phyloP scores from a whole-genome alignment of 345 rosid species.

The Turnera subulata region DNA sequence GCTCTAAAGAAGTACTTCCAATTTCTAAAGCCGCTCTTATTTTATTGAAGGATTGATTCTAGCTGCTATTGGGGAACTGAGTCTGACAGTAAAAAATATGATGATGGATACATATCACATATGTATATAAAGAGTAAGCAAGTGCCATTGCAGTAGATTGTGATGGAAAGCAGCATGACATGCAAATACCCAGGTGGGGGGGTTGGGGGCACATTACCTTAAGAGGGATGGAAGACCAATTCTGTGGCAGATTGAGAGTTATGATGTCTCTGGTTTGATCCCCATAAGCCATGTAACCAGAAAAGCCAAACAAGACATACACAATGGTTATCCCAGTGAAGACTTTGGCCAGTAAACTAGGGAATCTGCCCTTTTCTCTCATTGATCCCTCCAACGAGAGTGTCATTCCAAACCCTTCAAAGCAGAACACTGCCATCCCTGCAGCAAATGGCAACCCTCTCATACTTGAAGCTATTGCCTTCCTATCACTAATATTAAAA shows the following conservation, averaged over 20 bases:
- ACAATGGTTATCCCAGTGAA: slow-evolving; percentile 60
- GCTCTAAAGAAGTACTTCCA: slow-evolving; percentile 8
- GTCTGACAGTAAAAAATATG: too few relatives aligned
- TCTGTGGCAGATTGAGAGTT: slow-evolving; percentile 70
- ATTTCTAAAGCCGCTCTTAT: slow-evolving; percentile 3
- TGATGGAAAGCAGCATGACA: too few relatives aligned
- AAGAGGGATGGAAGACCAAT: slow-evolving; percentile 68
- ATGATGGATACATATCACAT: too few relatives aligned
- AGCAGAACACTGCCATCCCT: slow-evolving; percentile 92
- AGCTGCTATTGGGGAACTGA: too few relatives aligned
- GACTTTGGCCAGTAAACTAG: slow-evolving; percentile 54
- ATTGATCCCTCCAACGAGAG: slow-evolving; percentile 75
- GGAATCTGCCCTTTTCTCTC: slow-evolving; percentile 60
- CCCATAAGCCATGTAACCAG: slow-evolving; percentile 89
- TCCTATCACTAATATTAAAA: slow-evolving; percentile 65
- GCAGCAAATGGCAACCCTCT: slow-evolving; percentile 82
- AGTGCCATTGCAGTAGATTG: neutral
- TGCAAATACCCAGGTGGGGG: neutral
- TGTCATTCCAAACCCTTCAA: slow-evolving; percentile 95
- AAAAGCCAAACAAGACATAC: slow-evolving; percentile 65
- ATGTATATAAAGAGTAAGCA: too few relatives aligned
- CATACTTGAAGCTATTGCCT: slow-evolving; percentile 49
- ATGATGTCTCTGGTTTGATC: slow-evolving; percentile 74
- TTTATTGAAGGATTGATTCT: neutral
- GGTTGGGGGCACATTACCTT: slow-evolving; percentile 49